Base-by-base conservation (phyloP, 1,284 basidiomycete species). In the Microbotryum violaceum region DNA sequence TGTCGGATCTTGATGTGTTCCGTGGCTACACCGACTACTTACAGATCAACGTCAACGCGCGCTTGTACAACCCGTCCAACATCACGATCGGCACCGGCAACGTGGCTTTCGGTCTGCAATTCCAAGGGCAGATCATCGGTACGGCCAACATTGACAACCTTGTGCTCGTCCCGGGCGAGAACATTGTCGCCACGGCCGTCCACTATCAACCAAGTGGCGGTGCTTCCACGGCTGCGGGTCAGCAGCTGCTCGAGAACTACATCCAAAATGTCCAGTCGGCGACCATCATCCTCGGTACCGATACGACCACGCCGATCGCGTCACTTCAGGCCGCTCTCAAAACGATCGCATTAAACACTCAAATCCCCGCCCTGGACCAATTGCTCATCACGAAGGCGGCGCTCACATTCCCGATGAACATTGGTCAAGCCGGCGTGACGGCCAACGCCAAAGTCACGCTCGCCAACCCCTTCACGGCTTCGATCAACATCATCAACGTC, bases 401-500 rank as follows among this genome's bases (percentile, higher is more conserved):
- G 27, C 63, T 75, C 25, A 57, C 42, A 21, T 70, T 75, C 57
- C 75, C 75, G 20, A 69, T 68, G 55, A 65, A 75, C 66, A 75
- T 76, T 33, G 68, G 54, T 42, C 23, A 79, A 62, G 85, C 82
- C 0, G 83, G 82, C 9, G 72, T 84, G n/a, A 42, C 37, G 31
- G 84, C 84, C 3, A 76, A 77, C 31, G 77, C 81, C 3, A 76
- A 81, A 0, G 85, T 87, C 69, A 77, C 76, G 2, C 77, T 89
- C 50, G 76, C 77, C 18, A 89, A 89, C 70, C 86, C 87, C 3
- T 89, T 89, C 76, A 87, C 85, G 0, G 86, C 87, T 14, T 83
- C 82, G 69, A 83, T 89, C 73, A 87, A 85, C 72, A 73, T 89
- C 21, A 71, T 85, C 42, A 73, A 77, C 59, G 76, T 89, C n/a